Conservation (phyloP, 148 eudicot genomes). For the Polygonum maritimum region DNA sequence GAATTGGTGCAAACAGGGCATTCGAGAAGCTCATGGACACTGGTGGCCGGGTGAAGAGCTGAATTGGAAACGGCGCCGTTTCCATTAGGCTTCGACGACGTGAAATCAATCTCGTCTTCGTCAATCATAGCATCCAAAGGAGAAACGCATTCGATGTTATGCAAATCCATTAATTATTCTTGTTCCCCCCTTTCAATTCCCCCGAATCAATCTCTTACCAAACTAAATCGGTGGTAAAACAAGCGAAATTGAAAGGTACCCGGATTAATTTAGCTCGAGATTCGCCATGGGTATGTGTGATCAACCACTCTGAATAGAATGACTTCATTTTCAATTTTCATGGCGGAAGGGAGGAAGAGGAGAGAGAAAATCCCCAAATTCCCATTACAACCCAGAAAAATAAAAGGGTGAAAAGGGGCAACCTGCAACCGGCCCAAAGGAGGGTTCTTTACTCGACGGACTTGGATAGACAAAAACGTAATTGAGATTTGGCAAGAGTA, state of each 20-base stretch:
- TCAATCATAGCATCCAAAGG: constrained; percentile 48
- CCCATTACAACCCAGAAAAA: background rate
- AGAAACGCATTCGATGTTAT: constrained; percentile 67
- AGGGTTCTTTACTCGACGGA: background rate
- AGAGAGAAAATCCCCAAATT: constrained; percentile 14
- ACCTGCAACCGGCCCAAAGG: background rate
- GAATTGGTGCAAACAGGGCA: constrained; percentile 95
- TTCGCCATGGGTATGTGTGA: background rate
- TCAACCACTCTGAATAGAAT: background rate
- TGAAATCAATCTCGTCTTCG: constrained; percentile 50
- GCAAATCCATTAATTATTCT: constrained; percentile 56
- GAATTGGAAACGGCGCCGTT: constrained; percentile 18
- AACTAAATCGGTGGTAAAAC: background rate
- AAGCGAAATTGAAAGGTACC: background rate
- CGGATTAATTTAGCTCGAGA: background rate
- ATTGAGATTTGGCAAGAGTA: background rate
- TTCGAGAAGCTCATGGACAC: constrained; percentile 92
- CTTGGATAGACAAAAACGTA: background rate
- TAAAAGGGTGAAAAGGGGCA: background rate
- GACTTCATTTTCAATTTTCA: background rate
- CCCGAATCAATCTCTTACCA: background rate
- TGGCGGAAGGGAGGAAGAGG: background rate
- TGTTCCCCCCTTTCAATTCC: background rate
- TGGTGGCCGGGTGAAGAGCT: constrained; percentile 42
- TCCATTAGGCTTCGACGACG: constrained; percentile 38